A percentile compares a stretch with the other conserved stretches of the same genome.
Evolutionary conservation across 2,329 filamentous ascomycete genomes (phyloP).

Genomic region (Trichophyton rubrum): DNA sequence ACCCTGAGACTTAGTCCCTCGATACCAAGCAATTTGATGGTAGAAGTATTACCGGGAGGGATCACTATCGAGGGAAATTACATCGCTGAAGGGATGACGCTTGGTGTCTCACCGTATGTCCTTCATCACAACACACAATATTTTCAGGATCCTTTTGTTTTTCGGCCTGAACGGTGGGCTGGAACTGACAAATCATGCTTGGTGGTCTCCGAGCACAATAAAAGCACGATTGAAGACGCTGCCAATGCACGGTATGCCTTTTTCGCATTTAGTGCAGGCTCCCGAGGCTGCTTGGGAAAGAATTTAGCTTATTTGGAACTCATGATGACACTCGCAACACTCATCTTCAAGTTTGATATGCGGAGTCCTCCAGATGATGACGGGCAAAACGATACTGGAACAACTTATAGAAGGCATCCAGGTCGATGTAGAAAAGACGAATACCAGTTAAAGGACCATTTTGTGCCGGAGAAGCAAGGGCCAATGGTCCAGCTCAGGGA

Average conservation of each 20-base stretch:
- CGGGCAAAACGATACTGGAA: not conserved
- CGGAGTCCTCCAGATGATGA: constrained; percentile 1
- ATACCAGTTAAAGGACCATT: constrained; percentile 7
- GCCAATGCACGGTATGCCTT: constrained; percentile 33
- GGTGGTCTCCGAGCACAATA: not conserved
- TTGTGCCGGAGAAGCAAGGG: constrained; percentile 19
- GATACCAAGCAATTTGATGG: constrained; percentile 15
- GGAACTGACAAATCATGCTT: not conserved
- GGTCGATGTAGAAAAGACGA: constrained; percentile 8
- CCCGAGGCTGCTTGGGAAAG: constrained; percentile 33
- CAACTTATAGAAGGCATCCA: not conserved
- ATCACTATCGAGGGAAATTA: constrained; percentile 20
- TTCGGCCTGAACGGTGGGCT: constrained; percentile 27
- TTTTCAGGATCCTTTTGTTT: constrained; percentile 21
- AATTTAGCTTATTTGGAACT: constrained; percentile 34
- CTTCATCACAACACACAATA: constrained; percentile 24
- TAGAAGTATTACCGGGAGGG: constrained; percentile 20
- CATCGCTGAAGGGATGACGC: constrained; percentile 20
- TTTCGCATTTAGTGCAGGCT: constrained; percentile 28
- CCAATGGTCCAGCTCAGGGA: constrained; percentile 21
- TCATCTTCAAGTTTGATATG: constrained; percentile 32
- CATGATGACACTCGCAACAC: constrained; percentile 26
- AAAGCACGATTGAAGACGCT: constrained; percentile 18
- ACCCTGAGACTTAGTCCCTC: constrained; percentile 23
- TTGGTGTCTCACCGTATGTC: constrained; percentile 22